Evolutionary conservation across 768 basidiomycete species (phyloP).

Genomic region (Hygrocybe coccinea): DNA sequence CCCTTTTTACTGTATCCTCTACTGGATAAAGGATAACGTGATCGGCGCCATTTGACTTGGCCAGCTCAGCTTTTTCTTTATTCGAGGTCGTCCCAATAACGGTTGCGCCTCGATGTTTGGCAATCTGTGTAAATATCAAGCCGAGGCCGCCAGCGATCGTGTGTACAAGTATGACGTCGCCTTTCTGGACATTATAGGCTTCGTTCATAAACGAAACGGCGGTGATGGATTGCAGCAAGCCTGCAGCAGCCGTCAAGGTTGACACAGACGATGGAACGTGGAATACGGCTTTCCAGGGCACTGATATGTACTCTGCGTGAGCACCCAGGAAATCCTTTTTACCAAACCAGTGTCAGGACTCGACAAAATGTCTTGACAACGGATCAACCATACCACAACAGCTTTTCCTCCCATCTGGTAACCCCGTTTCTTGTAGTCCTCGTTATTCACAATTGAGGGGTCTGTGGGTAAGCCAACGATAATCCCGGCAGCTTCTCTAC

Average conservation of each 20-base stretch:
- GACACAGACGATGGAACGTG: conserved; percentile 62
- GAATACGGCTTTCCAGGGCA: conserved; percentile 56
- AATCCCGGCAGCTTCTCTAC: conserved; percentile 74
- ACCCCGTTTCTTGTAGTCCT: conserved; percentile 57
- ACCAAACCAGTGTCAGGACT: not conserved
- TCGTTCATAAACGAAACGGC: conserved; percentile 75
- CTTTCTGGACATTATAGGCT: conserved; percentile 75
- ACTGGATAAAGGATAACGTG: conserved; percentile 80
- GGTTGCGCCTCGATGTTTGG: conserved; percentile 69
- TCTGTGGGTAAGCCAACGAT: conserved; percentile 74
- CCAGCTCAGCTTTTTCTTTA: conserved; percentile 74
- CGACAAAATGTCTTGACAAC: not conserved
- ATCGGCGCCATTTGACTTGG: conserved; percentile 73
- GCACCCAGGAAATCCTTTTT: conserved; percentile 42
- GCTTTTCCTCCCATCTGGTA: conserved; percentile 70
- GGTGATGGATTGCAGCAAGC: conserved; percentile 72
- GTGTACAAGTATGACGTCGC: conserved; percentile 78
- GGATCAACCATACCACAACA: conserved; percentile 49
- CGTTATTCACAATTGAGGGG: conserved; percentile 49
- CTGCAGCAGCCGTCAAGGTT: conserved; percentile 60
- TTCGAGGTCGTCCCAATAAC: conserved; percentile 94
- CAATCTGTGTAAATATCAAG: conserved; percentile 61
- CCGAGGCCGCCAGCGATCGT: conserved; percentile 91
- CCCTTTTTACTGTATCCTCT: conserved; percentile 70
- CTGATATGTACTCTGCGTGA: conserved; percentile 69